Evolutionary conservation across 352 stramenopile species (phyloP), one percentile per base, ranked within the genome.

Genomic region (Phytophthora parvispora): DNA sequence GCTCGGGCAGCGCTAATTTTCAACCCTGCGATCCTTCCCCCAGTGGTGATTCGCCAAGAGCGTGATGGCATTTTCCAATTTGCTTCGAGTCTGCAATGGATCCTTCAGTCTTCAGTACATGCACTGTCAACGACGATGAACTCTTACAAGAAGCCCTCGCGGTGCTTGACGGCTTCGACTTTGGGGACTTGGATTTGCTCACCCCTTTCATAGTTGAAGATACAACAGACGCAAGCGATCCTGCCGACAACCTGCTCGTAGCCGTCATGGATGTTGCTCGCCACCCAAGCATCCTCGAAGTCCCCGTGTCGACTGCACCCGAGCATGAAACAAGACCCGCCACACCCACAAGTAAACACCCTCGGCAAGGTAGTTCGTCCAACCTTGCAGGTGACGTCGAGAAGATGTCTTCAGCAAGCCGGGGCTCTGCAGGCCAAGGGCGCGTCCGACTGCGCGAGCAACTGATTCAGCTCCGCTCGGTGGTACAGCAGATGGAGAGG

Each of bases 391-490:
- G 22, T 9, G n/a, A 15, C 20, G 20, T 49, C 8, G 8, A 49
- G 42, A 49, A 49, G 42, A 10, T 49, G 20, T 29, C 36, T 20
- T 2, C 54, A 29, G 27, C 27, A 24, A 20, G 15, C n/a, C 36
- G 32, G 16, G 18, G 9, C 9, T 34, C 32, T 36, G n/a, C n/a
- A n/a, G 53, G 53, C 16, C 54, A 20, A 9, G 36, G 54, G 24
- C 54, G 54, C 6, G 31, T 61, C 38, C 54, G 36, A 10, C 29
- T 61, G 18, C 54, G 54, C 25, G 36, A 61, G 38, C 54, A 61
- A 50, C 20, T 61, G 24, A 61, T 61, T 40, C 54, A 61, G 48
- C 54, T 61, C 36, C 54, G 54, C 10, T 61, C 54, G 25, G 54
- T 61, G 16, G 54, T 61, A 25, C 47, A n/a, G 5, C 29, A 61